Percentiles rank a stretch among this genome's conserved stretches.
Evolutionary conservation across 768 basidiomycete genomes (phyloP).

Genomic region (Rubroboletus satanas): DNA sequence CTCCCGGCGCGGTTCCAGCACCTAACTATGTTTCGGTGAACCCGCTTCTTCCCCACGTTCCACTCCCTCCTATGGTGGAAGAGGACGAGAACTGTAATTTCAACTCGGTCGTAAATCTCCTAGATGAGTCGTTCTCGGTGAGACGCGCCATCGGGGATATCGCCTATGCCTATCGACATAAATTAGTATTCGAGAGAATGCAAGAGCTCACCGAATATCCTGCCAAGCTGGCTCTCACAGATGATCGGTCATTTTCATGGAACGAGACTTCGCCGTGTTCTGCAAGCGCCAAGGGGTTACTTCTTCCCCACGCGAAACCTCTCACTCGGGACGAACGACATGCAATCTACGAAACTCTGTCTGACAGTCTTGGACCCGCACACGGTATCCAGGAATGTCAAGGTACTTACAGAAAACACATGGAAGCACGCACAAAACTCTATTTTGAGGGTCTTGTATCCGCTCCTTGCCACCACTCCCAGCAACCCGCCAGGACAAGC

Average conservation of each 20-base stretch:
- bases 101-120: conserved; percentile 16
- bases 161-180: conserved; percentile 27
- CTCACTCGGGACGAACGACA: conserved; percentile 45
- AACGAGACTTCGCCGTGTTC: conserved; percentile 20
- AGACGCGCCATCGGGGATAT: conserved; percentile 28
- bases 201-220: conserved; percentile 21
- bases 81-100: conserved; percentile 11
- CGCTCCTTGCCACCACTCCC: conserved; percentile 12
- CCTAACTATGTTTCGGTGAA: conserved; percentile 23
- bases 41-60: conserved; percentile 21
- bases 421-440: conserved; percentile 44
- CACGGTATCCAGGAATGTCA: conserved; percentile 46
- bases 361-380: conserved; percentile 45
- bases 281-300: conserved; percentile 12
- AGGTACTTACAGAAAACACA: conserved; percentile 49
- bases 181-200: conserved; percentile 26
- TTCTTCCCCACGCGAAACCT: conserved; percentile 23
- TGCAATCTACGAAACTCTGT: conserved; percentile 49
- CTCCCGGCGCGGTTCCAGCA: conserved; percentile 4
- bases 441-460: conserved; percentile 44
- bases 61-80: neutral
- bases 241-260: conserved; percentile 11
- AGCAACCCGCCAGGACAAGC: conserved; percentile 9
- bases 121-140: conserved; percentile 28
- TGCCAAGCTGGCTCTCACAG: conserved; percentile 4